Base-by-base conservation (phyloP, 1,284 basidiomycete genomes). In the Ceratobasidium papillatum region DNA sequence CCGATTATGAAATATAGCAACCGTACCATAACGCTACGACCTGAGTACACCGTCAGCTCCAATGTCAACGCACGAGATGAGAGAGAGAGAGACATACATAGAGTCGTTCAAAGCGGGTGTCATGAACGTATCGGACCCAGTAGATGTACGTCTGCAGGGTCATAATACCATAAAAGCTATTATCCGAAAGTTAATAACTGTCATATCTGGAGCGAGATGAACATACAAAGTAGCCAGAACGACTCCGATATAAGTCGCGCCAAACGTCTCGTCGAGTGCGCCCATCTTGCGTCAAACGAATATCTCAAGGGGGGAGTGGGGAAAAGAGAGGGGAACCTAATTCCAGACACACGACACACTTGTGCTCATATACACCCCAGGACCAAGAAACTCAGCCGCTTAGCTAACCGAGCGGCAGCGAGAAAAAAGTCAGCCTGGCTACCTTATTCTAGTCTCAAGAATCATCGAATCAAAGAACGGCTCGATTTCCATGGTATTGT, bases 161-260 rank as follows among this genome's bases (percentile, higher is more conserved):
- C 34, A 69, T 34, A 27, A 69, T 69, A n/a, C 66, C 66, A 34
- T 69, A 69, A 27, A 69, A n/a, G 54, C 66, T 69, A n/a, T 7
- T 8, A 19, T 4, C 17, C 32, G 34, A 14, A 43, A 19, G 41
- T 47, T 19, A 32, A 11, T 47, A 11, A 11, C n/a, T 32, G 27
- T 25, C 9, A 12, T n/a, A 45, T 8, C 11, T 17, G n/a, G 14
- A 27, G 12, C 30, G 27, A 43, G 47, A 43, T 51, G n/a, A 22
- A 32, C 69, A n/a, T 61, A 72, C 68, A 72, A 72, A 7, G 68
- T 72, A 22, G 68, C 54, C 14, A 72, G 25, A 4, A 72, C 45
- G n/a, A 59, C 68, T 19, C 68, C 68, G 34, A 72, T 72, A 34
- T 69, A 69, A n/a, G 66, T 69, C 25, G 66, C 52, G 12, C 66